Conservation (phyloP, 305 asterid species). For the Petunia hybrid region DNA sequence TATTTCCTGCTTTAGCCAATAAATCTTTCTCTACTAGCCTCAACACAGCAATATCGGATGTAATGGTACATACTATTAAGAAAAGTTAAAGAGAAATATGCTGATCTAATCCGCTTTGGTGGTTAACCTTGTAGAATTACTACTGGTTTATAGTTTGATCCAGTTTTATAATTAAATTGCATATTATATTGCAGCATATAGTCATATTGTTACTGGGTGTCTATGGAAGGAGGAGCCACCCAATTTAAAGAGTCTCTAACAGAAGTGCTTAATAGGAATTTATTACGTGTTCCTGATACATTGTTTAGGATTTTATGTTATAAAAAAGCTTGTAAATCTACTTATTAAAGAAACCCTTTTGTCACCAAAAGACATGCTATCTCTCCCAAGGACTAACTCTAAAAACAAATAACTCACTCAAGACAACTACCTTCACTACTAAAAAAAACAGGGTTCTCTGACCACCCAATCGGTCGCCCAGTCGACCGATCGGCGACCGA, state of each 20-base stretch:
- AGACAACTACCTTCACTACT: not conserved
- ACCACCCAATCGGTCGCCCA: too few relatives aligned
- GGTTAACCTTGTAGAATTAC: too few relatives aligned
- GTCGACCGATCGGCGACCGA: too few relatives aligned
- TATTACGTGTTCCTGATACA: not conserved
- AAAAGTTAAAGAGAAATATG: not conserved
- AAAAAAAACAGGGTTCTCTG: too few relatives aligned
- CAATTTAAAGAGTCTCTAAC: not conserved
- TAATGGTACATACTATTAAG: not conserved
- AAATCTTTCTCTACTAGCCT: not conserved
- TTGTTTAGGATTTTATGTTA: not conserved
- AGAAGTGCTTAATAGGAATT: not conserved
- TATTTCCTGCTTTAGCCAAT: not conserved
- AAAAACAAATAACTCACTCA: not conserved
- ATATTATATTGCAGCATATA: not conserved
- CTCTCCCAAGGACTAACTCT: not conserved
- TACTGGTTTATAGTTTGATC: too few relatives aligned
- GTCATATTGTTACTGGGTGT: not conserved
- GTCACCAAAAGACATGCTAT: not conserved
- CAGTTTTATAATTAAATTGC: not conserved
- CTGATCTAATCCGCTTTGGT: too few relatives aligned
- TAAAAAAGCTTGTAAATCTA: constrained; percentile 4
- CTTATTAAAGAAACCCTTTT: not conserved
- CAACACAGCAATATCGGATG: not conserved
- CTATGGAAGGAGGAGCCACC: not conserved